Percentiles rank a stretch among this genome's conserved stretches.
phyloP scores from a whole-genome alignment of 768 basidiomycete genomes.

The Daedaleopsis nitida region DNA sequence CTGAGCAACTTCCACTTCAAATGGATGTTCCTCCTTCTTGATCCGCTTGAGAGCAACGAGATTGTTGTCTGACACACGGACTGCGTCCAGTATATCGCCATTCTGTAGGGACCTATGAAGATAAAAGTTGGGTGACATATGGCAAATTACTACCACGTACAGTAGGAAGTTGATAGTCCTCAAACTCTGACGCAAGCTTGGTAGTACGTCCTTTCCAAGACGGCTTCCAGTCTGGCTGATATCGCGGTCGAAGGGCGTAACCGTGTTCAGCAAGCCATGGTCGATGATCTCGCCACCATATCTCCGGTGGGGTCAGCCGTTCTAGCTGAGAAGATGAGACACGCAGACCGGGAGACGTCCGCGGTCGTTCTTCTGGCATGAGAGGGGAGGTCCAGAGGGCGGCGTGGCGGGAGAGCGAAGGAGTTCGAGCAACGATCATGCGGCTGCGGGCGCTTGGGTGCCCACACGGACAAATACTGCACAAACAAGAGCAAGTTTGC shows the following conservation, averaged over 20 bases:
- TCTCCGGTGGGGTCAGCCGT: background rate
- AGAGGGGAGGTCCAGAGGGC: background rate
- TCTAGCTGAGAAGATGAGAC: background rate
- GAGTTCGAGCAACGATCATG: background rate
- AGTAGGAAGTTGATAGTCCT: background rate
- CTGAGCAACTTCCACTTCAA: conserved; percentile 18
- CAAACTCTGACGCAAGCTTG: background rate
- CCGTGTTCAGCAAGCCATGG: conserved; percentile 21
- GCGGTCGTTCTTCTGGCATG: background rate
- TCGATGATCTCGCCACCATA: conserved; percentile 15
- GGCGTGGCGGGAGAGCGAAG: background rate
- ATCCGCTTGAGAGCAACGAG: conserved; percentile 22
- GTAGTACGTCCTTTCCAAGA: conserved; percentile 24
- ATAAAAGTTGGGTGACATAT: background rate
- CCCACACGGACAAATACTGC: background rate
- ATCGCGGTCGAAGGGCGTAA: conserved; percentile 27
- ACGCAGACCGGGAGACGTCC: background rate
- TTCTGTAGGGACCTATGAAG: no score
- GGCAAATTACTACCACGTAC: background rate
- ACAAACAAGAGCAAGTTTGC: background rate
- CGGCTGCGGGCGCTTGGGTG: background rate
- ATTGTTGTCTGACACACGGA: conserved; percentile 18
- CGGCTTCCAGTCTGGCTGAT: conserved; percentile 28
- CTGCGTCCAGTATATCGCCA: conserved; percentile 21
- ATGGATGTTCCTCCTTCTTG: conserved; percentile 14